Evolutionary conservation across 1,139 yeast genomes (phyloP).

Genomic region (Blastobotrys ciferrii): DNA sequence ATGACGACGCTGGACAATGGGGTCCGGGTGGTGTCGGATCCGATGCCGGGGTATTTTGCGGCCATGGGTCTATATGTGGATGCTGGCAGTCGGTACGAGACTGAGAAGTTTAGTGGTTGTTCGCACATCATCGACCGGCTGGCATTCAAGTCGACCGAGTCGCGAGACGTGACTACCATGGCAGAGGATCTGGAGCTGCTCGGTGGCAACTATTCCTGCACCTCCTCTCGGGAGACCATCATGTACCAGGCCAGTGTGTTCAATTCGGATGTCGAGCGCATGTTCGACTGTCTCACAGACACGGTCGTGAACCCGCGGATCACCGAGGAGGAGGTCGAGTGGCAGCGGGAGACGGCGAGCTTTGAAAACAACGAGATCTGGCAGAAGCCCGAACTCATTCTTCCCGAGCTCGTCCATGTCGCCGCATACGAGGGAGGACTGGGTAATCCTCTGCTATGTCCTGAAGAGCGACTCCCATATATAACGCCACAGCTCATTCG

Average conservation of each 20-base stretch:
- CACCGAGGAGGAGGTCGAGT: constrained; percentile 67
- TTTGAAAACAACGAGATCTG: constrained; percentile 82
- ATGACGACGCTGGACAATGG: constrained; percentile 70
- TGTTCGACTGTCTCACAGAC: constrained; percentile 78
- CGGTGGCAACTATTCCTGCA: constrained; percentile 94
- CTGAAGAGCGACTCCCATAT: constrained; percentile 59
- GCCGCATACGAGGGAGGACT: constrained; percentile 78
- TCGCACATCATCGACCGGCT: constrained; percentile 83
- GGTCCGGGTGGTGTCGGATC: constrained; percentile 76
- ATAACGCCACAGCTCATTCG: constrained; percentile 55
- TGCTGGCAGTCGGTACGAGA: constrained; percentile 88
- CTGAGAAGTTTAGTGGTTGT: constrained; percentile 54
- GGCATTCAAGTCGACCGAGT: constrained; percentile 76
- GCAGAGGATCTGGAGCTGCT: constrained; percentile 69
- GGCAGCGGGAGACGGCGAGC: constrained; percentile 69
- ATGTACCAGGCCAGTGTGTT: constrained; percentile 94
- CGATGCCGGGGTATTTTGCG: constrained; percentile 86
- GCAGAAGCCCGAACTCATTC: constrained; percentile 77
- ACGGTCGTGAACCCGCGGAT: constrained; percentile 72
- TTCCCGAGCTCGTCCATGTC: constrained; percentile 85
- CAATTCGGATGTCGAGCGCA: constrained; percentile 76
- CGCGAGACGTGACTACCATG: constrained; percentile 65
- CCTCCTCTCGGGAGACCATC: constrained; percentile 87
- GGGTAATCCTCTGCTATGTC: constrained; percentile 85
- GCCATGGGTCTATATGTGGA: constrained; percentile 87